Conservation (phyloP, 441 rosid genomes). For the Rhodomyrtus psidioides region DNA sequence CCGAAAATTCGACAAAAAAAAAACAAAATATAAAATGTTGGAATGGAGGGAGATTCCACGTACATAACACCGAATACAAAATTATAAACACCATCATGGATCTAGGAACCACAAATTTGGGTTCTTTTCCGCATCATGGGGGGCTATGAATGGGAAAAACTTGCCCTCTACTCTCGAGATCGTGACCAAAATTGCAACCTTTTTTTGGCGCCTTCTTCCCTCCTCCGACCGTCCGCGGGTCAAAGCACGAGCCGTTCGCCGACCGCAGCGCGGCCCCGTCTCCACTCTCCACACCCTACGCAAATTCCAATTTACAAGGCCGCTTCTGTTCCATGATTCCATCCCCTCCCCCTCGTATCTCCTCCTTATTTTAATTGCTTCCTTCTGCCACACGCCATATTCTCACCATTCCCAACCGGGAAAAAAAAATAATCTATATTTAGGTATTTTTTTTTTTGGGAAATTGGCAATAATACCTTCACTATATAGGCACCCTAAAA, state of each 20-base stretch:
- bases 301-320: constrained; percentile 60
- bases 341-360: neutral
- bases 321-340: neutral
- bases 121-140: neutral
- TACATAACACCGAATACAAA: neutral
- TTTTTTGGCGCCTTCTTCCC: neutral
- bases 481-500: neutral
- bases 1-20: no score
- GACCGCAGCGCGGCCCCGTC: constrained; percentile 65
- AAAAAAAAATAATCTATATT: neutral
- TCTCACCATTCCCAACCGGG: constrained; percentile 14
- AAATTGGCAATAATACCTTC: neutral
- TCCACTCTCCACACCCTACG: constrained; percentile 29
- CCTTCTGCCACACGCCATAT: constrained; percentile 27
- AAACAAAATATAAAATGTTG: neutral
- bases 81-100: neutral
- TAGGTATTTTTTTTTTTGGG: no score
- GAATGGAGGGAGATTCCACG: neutral
- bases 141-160: neutral
- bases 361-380: neutral
- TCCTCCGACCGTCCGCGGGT: constrained; percentile 36
- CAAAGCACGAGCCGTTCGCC: constrained; percentile 67
- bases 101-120: neutral
- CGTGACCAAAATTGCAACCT: neutral
- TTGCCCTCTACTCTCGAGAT: neutral